These are phyloP conservation scores for Amanita muscaria DNA, from an alignment of 768 basidiomycete genomes.

Conservation along the genomic window DNA sequence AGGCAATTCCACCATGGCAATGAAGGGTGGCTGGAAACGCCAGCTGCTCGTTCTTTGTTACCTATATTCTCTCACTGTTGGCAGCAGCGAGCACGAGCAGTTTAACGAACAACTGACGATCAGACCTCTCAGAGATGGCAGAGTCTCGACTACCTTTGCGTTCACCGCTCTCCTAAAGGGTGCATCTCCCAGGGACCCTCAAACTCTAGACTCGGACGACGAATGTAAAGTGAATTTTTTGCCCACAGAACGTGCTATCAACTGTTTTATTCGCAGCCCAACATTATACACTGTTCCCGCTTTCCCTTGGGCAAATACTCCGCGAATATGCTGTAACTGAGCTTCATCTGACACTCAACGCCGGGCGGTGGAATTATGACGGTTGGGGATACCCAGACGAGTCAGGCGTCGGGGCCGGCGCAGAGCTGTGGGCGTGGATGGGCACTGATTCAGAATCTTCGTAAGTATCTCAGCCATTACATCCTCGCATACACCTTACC, in stretches of 20 bases:
- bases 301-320: constrained; percentile 80
- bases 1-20: too few species aligned
- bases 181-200: constrained; percentile 48
- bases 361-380: constrained; percentile 87
- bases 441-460: constrained; percentile 47
- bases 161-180: constrained; percentile 59
- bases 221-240: constrained; percentile 6
- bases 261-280: constrained; percentile 40
- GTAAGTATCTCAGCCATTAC: too few species aligned
- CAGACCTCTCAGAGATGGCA: constrained; percentile 67
- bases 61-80: constrained; percentile 13
- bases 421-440: constrained; percentile 91
- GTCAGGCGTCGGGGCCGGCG: constrained; percentile 71
- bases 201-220: constrained; percentile 21
- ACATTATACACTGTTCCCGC: constrained; percentile 82
- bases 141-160: constrained; percentile 69
- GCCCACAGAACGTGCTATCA: too few species aligned
- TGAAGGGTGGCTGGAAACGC: constrained; percentile 3
- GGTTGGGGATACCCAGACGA: constrained; percentile 79
- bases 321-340: constrained; percentile 81
- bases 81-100: constrained; percentile 26
- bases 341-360: constrained; percentile 81
- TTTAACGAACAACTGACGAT: constrained; percentile 41
- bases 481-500: too few species aligned
- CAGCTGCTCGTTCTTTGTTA: constrained; percentile 11